Evolutionary conservation across 805 yeast species (phyloP).

Genomic region (Yarrowia osloensis): DNA sequence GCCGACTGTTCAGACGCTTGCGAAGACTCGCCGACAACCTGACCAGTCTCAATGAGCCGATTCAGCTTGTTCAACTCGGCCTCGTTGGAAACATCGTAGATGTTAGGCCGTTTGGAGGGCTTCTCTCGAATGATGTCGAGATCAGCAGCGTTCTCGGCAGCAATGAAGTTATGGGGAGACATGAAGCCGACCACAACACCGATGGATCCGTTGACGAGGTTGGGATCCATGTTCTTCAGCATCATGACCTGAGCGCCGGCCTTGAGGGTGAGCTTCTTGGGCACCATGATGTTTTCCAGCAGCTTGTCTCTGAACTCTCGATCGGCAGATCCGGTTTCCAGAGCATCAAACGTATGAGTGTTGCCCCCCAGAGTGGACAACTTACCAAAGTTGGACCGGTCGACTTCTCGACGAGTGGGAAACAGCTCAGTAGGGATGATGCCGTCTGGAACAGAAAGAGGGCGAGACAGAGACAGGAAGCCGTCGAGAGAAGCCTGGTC

Average conservation of each 20-base stretch:
- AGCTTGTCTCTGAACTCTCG: constrained; percentile 44
- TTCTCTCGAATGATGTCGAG: not conserved
- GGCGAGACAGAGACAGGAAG: constrained; percentile 46
- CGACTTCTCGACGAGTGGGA: constrained; percentile 86
- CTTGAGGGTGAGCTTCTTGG: constrained; percentile 61
- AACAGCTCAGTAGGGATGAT: constrained; percentile 86
- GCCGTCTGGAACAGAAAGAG: constrained; percentile 62
- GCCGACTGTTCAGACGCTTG: constrained; percentile 7
- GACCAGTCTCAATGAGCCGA: not conserved
- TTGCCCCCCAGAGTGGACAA: constrained; percentile 54
- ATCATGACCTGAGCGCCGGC: constrained; percentile 94
- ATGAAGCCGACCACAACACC: constrained; percentile 71
- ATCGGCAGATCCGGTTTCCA: constrained; percentile 40
- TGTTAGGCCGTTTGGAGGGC: not conserved
- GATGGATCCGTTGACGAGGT: constrained; percentile 85
- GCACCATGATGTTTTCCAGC: constrained; percentile 70
- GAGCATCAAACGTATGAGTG: constrained; percentile 51
- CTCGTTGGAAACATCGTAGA: not conserved
- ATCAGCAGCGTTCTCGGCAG: constrained; percentile 30
- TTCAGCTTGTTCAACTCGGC: not conserved
- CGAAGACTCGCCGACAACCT: not conserved
- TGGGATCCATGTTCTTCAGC: constrained; percentile 74
- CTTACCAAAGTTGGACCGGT: constrained; percentile 62
- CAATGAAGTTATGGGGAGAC: constrained; percentile 37
- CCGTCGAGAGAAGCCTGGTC: constrained; percentile 50